These are phyloP conservation scores for Massariosphaeria phaeospora DNA, from an alignment of 495 filamentous ascomycete genomes.

Conservation along the genomic window DNA sequence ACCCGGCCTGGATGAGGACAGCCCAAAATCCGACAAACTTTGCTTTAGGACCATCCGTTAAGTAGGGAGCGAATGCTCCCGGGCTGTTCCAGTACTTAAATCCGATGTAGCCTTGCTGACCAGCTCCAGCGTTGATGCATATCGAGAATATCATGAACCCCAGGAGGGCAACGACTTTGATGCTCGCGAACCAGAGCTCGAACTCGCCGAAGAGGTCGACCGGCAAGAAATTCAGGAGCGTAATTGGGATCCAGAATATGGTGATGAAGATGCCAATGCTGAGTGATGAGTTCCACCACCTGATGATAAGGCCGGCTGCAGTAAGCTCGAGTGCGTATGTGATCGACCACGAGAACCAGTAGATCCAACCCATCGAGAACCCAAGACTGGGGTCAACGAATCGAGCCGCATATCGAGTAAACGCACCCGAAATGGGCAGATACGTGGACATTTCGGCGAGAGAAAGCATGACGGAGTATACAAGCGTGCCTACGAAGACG, in stretches of 20 bases:
- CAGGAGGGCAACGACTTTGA: slow-evolving; percentile 31
- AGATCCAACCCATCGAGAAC: slow-evolving; percentile 33
- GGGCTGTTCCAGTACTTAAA: slow-evolving; percentile 31
- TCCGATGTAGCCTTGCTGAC: slow-evolving; percentile 28
- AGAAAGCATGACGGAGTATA: slow-evolving; percentile 31
- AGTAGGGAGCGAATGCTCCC: slow-evolving; percentile 31
- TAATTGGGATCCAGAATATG: slow-evolving; percentile 32
- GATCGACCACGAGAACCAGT: slow-evolving; percentile 32
- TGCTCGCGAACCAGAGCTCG: slow-evolving; percentile 33
- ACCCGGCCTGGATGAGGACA: slow-evolving; percentile 33
- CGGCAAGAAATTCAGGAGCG: slow-evolving; percentile 28
- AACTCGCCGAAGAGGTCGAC: slow-evolving; percentile 32
- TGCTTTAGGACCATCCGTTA: slow-evolving; percentile 28
- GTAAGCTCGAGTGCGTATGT: slow-evolving; percentile 34
- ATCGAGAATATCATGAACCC: slow-evolving; percentile 32
- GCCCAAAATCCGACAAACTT: slow-evolving; percentile 34
- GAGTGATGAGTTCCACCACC: slow-evolving; percentile 31
- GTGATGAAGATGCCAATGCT: slow-evolving; percentile 37
- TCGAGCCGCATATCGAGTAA: slow-evolving; percentile 39
- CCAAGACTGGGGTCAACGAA: slow-evolving; percentile 32
- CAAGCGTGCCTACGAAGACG: slow-evolving; percentile 29
- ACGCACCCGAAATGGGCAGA: slow-evolving; percentile 39
- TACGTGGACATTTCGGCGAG: slow-evolving; percentile 31
- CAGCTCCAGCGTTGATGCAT: slow-evolving; percentile 31
- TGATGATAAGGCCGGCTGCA: slow-evolving; percentile 31